Evolutionary conservation across 2,329 filamentous ascomycete species (phyloP).

Genomic region (Cryphonectria naterciae): DNA sequence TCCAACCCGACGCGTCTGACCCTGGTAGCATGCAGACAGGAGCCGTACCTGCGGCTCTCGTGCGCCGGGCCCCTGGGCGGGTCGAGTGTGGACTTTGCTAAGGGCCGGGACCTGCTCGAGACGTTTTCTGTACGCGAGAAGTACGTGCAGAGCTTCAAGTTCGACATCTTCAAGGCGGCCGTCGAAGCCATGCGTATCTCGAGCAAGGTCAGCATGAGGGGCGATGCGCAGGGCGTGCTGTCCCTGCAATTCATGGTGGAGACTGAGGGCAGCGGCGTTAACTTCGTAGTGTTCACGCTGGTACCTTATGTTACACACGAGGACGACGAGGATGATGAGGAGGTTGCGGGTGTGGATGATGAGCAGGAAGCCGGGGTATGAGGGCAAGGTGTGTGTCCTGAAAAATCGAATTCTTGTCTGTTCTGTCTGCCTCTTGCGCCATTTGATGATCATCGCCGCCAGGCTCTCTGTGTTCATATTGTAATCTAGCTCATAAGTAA

Average conservation of each 20-base stretch:
- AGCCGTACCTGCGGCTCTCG: conserved; percentile 76
- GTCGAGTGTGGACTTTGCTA: conserved; percentile 69
- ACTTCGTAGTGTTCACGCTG: conserved; percentile 83
- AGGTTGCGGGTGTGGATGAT: conserved; percentile 43
- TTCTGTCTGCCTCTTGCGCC: neutral
- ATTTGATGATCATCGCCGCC: neutral
- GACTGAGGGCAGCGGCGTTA: conserved; percentile 69
- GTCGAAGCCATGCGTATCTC: conserved; percentile 91
- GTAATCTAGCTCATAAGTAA: neutral
- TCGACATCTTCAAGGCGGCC: conserved; percentile 82
- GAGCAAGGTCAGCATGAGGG: conserved; percentile 87
- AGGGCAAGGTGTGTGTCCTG: neutral
- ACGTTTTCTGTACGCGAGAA: conserved; percentile 68
- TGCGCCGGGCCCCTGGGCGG: conserved; percentile 63
- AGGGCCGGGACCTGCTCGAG: conserved; percentile 70
- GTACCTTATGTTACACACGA: conserved; percentile 71
- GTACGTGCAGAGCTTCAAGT: conserved; percentile 79
- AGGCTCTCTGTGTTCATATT: neutral
- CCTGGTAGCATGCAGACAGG: conserved; percentile 64
- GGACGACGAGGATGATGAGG: conserved; percentile 56
- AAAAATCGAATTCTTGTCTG: neutral
- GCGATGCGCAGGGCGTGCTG: conserved; percentile 86
- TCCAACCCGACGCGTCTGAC: conserved; percentile 75
- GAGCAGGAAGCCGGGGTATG: conserved; percentile 35
- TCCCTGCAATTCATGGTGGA: conserved; percentile 98